A percentile compares a stretch with the other conserved stretches of the same genome.
Evolutionary conservation across 2,329 filamentous ascomycete genomes (phyloP).

Genomic region (Thielaviopsis punctulata): DNA sequence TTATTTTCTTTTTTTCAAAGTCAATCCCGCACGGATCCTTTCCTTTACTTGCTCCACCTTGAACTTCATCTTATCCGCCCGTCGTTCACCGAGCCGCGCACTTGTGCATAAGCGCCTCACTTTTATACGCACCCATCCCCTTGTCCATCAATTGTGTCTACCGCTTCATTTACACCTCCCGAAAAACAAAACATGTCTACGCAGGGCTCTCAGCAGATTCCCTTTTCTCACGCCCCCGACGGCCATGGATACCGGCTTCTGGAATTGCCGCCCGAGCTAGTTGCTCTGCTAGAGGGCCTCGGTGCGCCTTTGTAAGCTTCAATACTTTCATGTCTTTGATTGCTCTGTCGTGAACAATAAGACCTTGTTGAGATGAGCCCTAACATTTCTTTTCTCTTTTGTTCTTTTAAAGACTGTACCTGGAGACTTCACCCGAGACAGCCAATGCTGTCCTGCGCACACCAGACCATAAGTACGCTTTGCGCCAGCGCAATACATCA

Average conservation of each 20-base stretch:
- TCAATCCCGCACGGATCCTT: too few species aligned
- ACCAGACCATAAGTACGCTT: conserved; percentile 34
- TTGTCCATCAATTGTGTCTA: not conserved
- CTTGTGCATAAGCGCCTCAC: not conserved
- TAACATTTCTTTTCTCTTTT: not conserved
- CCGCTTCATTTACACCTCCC: not conserved
- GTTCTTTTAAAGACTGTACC: conserved; percentile 23
- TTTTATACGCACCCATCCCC: not conserved
- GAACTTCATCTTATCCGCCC: not conserved
- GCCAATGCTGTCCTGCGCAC: conserved; percentile 32
- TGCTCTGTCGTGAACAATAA: too few species aligned
- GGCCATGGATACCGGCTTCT: conserved; percentile 40
- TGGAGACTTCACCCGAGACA: conserved; percentile 32
- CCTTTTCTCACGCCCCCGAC: conserved; percentile 31
- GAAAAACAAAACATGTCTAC: conserved; percentile 22
- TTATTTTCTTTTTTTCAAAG: too few species aligned
- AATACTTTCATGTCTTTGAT: not conserved
- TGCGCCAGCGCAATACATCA: conserved; percentile 51
- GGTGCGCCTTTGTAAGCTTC: conserved; percentile 33
- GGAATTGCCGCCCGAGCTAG: conserved; percentile 43
- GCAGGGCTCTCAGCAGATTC: conserved; percentile 29
- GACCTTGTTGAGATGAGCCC: too few species aligned
- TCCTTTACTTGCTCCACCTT: not conserved
- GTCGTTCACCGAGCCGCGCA: not conserved
- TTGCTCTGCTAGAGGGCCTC: conserved; percentile 35